Evolutionary conservation across 2,329 filamentous ascomycete genomes (phyloP).

Genomic region (Cladosporium phlei): DNA sequence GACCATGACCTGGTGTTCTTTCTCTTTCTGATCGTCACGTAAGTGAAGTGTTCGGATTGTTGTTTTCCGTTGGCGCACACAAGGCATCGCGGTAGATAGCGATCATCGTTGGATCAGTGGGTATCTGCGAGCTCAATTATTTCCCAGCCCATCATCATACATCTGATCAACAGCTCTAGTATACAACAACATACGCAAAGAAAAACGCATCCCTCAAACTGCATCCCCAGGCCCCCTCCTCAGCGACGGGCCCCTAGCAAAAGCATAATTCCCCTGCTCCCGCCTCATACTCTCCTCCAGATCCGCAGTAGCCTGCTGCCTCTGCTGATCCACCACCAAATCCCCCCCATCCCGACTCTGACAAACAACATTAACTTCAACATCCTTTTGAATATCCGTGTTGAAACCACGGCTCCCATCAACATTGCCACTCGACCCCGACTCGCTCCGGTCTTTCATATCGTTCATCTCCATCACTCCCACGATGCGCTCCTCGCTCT

Average conservation of each 20-base stretch:
- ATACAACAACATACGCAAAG: too few species aligned
- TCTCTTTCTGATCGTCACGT: too few species aligned
- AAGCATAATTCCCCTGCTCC: conserved; percentile 2
- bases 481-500: conserved; percentile 11
- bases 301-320: conserved; percentile 2
- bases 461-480: conserved; percentile 6
- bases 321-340: neutral
- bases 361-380: neutral
- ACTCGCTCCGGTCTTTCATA: neutral
- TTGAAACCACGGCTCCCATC: neutral
- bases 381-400: neutral
- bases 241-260: neutral
- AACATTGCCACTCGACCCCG: neutral
- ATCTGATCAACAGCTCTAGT: too few species aligned
- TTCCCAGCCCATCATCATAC: too few species aligned
- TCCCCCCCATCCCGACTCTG: neutral
- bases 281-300: neutral
- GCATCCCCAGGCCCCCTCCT: neutral
- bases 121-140: too few species aligned
- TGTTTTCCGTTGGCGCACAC: too few species aligned
- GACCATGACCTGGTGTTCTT: too few species aligned
- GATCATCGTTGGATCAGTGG: too few species aligned
- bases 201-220: too few species aligned
- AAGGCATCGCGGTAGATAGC: too few species aligned
- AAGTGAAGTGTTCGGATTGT: too few species aligned